Conservation (phyloP, 2,329 filamentous ascomycete species). For the Akanthomyces lecanii region DNA sequence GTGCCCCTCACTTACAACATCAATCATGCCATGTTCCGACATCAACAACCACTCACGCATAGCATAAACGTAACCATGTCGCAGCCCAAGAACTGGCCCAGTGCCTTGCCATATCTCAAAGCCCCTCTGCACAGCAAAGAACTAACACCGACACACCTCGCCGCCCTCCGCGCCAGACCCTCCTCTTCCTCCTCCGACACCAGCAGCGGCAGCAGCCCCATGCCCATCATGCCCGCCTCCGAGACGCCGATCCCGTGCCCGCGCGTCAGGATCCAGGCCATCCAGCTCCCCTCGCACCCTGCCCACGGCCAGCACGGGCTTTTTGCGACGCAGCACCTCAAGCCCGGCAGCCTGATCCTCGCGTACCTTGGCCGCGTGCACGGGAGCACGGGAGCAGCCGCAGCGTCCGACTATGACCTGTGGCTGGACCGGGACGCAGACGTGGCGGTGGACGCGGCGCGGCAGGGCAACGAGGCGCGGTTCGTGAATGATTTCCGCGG, state of each 20-base stretch:
- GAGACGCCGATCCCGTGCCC: conserved; percentile 41
- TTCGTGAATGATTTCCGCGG: conserved; percentile 66
- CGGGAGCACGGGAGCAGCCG: conserved; percentile 25
- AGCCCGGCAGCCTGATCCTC: conserved; percentile 53
- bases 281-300: conserved; percentile 49
- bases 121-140: conserved; percentile 45
- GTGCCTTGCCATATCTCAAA: conserved; percentile 48
- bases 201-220: conserved; percentile 12
- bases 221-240: conserved; percentile 24
- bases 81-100: conserved; percentile 56
- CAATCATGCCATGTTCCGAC: too few species aligned
- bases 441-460: conserved; percentile 57
- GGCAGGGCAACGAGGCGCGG: conserved; percentile 58
- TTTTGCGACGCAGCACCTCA: conserved; percentile 52
- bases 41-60: too few species aligned
- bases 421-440: conserved; percentile 55
- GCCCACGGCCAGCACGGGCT: conserved; percentile 56
- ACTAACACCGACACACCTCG: conserved; percentile 39
- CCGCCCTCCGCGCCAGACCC: conserved; percentile 33
- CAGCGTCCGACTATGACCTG: conserved; percentile 55
- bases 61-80: conserved; percentile 24
- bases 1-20: neutral
- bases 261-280: conserved; percentile 52
- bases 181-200: conserved; percentile 3
- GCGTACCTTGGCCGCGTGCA: conserved; percentile 60